A percentile compares a stretch with the other conserved stretches of the same genome.
These are phyloP conservation scores for Aurantiochytrium sp. DNA, from an alignment of 108 stramenopile species.

Conservation along the genomic window DNA sequence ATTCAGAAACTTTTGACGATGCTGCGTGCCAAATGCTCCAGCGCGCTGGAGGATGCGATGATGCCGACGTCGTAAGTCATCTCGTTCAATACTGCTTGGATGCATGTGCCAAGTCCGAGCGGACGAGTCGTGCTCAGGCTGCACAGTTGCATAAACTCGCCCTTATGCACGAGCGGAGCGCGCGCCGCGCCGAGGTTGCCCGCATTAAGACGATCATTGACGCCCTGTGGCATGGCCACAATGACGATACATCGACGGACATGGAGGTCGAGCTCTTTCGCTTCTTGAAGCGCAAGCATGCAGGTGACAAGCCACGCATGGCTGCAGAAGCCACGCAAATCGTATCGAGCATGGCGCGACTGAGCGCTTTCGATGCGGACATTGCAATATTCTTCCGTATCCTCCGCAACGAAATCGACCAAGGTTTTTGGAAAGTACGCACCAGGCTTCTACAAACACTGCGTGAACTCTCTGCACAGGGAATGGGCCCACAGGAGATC, in stretches of 20 bases:
- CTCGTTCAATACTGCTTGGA: background rate
- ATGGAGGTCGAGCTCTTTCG: constrained; percentile 19
- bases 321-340: background rate
- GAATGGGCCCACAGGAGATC: background rate
- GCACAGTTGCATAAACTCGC: background rate
- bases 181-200: background rate
- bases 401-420: background rate
- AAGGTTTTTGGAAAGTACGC: constrained; percentile 5
- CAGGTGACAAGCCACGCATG: background rate
- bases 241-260: background rate
- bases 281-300: background rate
- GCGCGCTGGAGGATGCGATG: background rate
- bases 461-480: background rate
- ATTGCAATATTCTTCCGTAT: background rate
- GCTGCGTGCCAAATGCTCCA: background rate
- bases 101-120: background rate
- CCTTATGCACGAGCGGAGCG: background rate
- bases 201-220: background rate
- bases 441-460: background rate
- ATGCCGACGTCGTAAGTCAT: background rate
- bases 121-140: background rate
- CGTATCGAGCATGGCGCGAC: background rate
- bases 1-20: background rate
- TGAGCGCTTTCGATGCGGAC: background rate
- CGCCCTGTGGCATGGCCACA: background rate